These are phyloP conservation scores for Trapa bicornis DNA, from an alignment of 345 rosid genomes.

Conservation along the genomic window DNA sequence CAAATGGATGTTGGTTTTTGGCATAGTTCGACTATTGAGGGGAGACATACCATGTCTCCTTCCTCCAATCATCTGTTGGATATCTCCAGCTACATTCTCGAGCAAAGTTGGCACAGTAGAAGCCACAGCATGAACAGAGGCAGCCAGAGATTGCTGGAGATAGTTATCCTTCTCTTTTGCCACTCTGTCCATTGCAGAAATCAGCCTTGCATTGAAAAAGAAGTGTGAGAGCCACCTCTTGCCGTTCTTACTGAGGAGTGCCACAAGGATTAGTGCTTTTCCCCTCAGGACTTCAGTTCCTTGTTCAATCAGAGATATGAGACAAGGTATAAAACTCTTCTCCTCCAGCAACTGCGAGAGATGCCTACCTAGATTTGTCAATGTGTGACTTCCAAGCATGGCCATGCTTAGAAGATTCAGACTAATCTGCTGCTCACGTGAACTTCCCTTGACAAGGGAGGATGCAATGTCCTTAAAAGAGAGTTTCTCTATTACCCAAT, in stretches of 20 bases:
- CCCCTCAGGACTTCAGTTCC: constrained; percentile 79
- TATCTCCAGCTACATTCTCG: constrained; percentile 60
- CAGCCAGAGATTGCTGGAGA: constrained; percentile 59
- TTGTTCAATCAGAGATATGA: constrained; percentile 76
- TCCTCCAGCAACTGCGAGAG: constrained; percentile 64
- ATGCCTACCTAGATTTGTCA: constrained; percentile 65
- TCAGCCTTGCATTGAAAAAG: constrained; percentile 63
- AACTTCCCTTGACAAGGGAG: constrained; percentile 62
- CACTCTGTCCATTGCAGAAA: constrained; percentile 71
- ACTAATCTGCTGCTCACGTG: constrained; percentile 42
- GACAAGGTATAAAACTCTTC: constrained; percentile 58
- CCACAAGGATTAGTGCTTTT: constrained; percentile 66
- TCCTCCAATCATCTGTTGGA: constrained; percentile 78
- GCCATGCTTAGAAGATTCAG: constrained; percentile 4
- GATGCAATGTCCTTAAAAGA: constrained; percentile 71
- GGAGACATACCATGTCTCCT: constrained; percentile 65
- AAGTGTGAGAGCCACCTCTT: constrained; percentile 78
- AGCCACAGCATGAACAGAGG: constrained; percentile 55
- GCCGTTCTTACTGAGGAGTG: constrained; percentile 75
- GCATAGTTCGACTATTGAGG: constrained; percentile 45
- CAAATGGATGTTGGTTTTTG: constrained; percentile 54
- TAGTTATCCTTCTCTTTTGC: constrained; percentile 82
- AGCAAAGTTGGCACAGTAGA: constrained; percentile 60
- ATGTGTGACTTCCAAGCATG: constrained; percentile 66
- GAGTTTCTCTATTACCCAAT: constrained; percentile 60